phyloP scores from a whole-genome alignment of 371 early-diverging fungal genomes.

The Mortierella sp. region DNA sequence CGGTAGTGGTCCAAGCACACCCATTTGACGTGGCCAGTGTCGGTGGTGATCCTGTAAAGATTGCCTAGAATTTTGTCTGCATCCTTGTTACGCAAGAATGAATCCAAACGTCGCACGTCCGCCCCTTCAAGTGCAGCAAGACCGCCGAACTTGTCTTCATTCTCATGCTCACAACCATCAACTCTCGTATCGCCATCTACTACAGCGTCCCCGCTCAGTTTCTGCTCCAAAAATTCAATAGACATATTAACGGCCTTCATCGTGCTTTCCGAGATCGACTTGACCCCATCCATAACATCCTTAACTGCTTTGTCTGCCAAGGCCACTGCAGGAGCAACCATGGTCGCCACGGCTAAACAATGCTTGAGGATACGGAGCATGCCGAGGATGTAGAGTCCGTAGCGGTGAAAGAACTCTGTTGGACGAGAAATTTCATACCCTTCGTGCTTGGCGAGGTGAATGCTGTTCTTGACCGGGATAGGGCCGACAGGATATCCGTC shows the following conservation, averaged over 20 bases:
- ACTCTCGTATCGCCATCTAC: not conserved
- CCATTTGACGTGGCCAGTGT: constrained; percentile 33
- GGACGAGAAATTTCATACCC: constrained; percentile 4
- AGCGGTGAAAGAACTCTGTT: constrained; percentile 23
- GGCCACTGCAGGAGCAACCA: constrained; percentile 18
- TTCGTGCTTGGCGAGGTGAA: constrained; percentile 33
- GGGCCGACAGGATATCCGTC: not conserved
- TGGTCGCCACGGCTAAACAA: constrained; percentile 13
- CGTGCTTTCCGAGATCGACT: not conserved
- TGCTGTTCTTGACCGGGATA: constrained; percentile 3
- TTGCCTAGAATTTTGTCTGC: constrained; percentile 17
- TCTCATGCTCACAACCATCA: not conserved
- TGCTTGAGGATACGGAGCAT: constrained; percentile 23
- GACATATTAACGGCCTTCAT: constrained; percentile 17
- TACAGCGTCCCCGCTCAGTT: not conserved
- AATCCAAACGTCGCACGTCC: constrained; percentile 28
- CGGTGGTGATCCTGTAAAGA: constrained; percentile 26
- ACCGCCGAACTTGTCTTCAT: not conserved
- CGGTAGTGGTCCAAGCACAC: constrained; percentile 37
- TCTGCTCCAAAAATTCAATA: constrained; percentile 16
- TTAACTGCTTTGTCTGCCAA: not conserved
- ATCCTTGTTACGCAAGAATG: constrained; percentile 12
- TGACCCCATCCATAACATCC: constrained; percentile 9
- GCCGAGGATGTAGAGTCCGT: constrained; percentile 14
- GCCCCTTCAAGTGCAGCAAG: constrained; percentile 17